Evolutionary conservation across 2,329 filamentous ascomycete species (phyloP).

Genomic region (Aspergillus persii): DNA sequence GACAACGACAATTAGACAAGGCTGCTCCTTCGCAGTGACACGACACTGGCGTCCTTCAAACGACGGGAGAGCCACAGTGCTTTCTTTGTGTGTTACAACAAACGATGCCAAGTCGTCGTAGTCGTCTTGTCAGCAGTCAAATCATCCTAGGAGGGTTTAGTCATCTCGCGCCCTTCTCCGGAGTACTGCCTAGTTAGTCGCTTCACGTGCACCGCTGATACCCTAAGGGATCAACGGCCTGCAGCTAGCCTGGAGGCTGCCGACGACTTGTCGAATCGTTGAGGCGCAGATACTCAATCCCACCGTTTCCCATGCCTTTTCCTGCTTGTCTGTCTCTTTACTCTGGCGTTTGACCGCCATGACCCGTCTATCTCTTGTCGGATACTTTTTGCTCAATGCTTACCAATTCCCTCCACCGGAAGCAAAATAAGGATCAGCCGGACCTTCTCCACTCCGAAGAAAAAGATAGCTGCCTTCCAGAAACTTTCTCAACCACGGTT

Average conservation of each 20-base stretch:
- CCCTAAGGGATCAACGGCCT: neutral
- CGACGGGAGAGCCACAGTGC: neutral
- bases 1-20: neutral
- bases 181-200: neutral
- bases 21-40: neutral
- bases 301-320: neutral
- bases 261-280: neutral
- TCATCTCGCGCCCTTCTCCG: neutral
- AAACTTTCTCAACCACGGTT: slow-evolving; percentile 18
- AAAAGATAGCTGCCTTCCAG: slow-evolving; percentile 12
- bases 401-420: slow-evolving; percentile 1
- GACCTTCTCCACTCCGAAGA: slow-evolving; percentile 12
- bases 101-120: neutral
- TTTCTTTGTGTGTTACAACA: neutral
- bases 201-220: neutral
- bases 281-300: neutral
- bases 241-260: neutral
- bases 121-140: neutral
- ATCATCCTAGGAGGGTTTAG: neutral
- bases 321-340: neutral
- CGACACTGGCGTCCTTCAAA: neutral
- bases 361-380: neutral
- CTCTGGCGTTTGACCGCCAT: neutral
- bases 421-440: slow-evolving; percentile 15
- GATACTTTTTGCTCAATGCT: neutral